These are phyloP conservation scores for Colletotrichum cereale DNA, from an alignment of 2,329 filamentous ascomycete species.

Conservation along the genomic window DNA sequence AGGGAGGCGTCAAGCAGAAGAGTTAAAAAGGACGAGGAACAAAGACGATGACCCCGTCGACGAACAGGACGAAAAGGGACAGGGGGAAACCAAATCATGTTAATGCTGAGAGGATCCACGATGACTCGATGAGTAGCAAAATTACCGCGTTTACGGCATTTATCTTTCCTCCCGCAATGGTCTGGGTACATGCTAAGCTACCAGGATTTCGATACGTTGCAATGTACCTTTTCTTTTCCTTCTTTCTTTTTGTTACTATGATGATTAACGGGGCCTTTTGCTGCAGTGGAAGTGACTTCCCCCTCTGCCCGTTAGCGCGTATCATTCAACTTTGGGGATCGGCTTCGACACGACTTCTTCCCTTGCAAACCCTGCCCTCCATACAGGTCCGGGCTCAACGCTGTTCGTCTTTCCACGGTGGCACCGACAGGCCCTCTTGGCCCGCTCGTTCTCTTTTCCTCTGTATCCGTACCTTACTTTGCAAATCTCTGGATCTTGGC, in stretches of 20 bases:
- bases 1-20: conserved; percentile 25
- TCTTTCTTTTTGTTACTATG: not conserved
- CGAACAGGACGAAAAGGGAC: conserved; percentile 3
- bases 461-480: not conserved
- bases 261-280: conserved; percentile 17
- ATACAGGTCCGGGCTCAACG: conserved; percentile 34
- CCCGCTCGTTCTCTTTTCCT: not conserved
- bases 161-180: not conserved
- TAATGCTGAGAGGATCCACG: conserved; percentile 34
- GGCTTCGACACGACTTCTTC: conserved; percentile 9
- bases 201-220: not conserved
- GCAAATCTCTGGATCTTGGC: no score
- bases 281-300: not conserved
- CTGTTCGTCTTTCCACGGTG: conserved; percentile 26
- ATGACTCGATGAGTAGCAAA: conserved; percentile 29
- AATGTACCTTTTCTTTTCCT: not conserved
- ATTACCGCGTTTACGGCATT: conserved; percentile 27
- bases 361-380: conserved; percentile 30
- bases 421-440: conserved; percentile 17
- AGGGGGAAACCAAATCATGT: conserved; percentile 27
- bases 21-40: conserved; percentile 28
- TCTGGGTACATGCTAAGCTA: not conserved
- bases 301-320: conserved; percentile 14
- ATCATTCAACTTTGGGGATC: conserved; percentile 27
- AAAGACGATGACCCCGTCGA: conserved; percentile 21